These are phyloP conservation scores for Alternaria metachromatica DNA, from an alignment of 2,329 filamentous ascomycete genomes.

Conservation along the genomic window DNA sequence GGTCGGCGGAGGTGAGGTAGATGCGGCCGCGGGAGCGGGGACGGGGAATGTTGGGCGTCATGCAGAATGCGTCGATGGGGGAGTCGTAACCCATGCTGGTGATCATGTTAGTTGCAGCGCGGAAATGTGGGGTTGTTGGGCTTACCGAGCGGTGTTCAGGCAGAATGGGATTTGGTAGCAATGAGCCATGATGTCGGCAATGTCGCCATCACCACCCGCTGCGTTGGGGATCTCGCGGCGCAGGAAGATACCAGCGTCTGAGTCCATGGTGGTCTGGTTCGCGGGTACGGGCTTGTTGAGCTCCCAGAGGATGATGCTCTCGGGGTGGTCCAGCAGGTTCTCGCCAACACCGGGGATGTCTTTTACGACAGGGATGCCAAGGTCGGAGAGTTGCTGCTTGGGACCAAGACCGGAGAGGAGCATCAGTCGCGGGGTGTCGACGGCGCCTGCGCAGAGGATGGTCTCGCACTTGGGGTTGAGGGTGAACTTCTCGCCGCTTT, in stretches of 20 bases:
- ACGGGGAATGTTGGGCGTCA: conserved; percentile 89
- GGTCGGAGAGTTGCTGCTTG: conserved; percentile 54
- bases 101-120: conserved; percentile 8
- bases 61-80: conserved; percentile 82
- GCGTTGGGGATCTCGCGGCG: conserved; percentile 77
- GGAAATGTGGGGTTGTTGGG: background rate
- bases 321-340: conserved; percentile 70
- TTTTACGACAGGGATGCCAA: conserved; percentile 62
- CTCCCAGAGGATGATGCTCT: conserved; percentile 76
- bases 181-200: conserved; percentile 93
- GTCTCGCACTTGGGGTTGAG: conserved; percentile 74
- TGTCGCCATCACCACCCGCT: conserved; percentile 71
- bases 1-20: conserved; percentile 78
- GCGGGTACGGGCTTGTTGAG: conserved; percentile 77
- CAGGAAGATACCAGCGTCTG: conserved; percentile 86
- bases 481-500: conserved; percentile 62
- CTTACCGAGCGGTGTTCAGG: conserved; percentile 75
- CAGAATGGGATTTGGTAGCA: conserved; percentile 96
- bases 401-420: conserved; percentile 59
- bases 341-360: conserved; percentile 68
- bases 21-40: conserved; percentile 78
- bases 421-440: conserved; percentile 78
- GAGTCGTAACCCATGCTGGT: conserved; percentile 71
- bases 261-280: conserved; percentile 90
- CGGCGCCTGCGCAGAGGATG: conserved; percentile 78